These are phyloP conservation scores for Marsdenia floribunda DNA, from an alignment of 257 asterid species.

Conservation along the genomic window DNA sequence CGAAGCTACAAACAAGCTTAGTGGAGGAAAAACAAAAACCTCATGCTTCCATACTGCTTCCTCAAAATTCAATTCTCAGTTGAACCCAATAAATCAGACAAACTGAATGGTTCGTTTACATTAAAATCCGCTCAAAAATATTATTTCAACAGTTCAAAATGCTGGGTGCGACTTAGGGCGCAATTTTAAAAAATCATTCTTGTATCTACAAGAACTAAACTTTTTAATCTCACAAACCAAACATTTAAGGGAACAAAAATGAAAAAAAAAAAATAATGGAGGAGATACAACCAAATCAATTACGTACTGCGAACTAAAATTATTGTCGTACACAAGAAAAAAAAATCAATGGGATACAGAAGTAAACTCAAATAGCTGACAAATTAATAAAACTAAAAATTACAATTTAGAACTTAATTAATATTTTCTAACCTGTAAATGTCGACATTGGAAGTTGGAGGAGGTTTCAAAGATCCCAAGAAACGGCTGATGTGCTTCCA, in stretches of 20 bases:
- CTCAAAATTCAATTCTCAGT: neutral
- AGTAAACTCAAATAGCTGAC: neutral
- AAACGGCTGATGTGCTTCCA: neutral
- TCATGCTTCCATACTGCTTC: neutral
- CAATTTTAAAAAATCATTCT: neutral
- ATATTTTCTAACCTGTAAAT: slow-evolving; percentile 10
- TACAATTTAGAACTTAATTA: neutral
- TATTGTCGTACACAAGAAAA: neutral
- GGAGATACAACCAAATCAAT: neutral
- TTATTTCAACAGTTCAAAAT: neutral
- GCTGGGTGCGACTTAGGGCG: slow-evolving; percentile 10
- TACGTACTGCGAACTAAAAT: neutral
- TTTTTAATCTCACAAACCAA: neutral
- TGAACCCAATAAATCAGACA: neutral
- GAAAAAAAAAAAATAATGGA: too few species aligned
- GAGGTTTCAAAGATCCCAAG: slow-evolving; percentile 5
- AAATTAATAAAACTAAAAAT: neutral
- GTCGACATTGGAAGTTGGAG: slow-evolving; percentile 19
- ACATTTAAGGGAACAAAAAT: neutral
- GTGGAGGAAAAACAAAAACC: neutral
- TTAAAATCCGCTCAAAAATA: neutral
- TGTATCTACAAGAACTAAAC: too few species aligned
- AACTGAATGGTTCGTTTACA: neutral
- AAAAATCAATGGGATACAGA: neutral
- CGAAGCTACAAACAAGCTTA: neutral